These are phyloP conservation scores for Phytophthora europaea DNA, from an alignment of 352 stramenopile species.

Conservation along the genomic window DNA sequence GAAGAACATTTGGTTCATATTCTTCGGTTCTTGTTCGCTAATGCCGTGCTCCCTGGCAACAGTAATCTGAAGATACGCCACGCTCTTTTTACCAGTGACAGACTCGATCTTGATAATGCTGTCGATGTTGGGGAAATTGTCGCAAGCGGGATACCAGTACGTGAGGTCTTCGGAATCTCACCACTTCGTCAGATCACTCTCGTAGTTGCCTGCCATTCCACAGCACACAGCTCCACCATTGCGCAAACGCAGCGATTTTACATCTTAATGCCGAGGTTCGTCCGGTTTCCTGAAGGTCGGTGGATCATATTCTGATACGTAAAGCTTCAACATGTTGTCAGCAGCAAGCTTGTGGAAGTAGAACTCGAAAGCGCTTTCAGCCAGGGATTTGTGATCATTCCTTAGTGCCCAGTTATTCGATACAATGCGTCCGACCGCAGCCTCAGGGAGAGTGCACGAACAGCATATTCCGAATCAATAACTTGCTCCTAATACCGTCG, in stretches of 20 bases:
- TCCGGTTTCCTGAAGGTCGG: not conserved
- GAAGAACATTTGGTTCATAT: not conserved
- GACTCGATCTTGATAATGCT: not conserved
- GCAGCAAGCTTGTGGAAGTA: not conserved
- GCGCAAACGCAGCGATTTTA: not conserved
- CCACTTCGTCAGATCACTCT: not conserved
- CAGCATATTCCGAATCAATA: not conserved
- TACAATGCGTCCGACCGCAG: not conserved
- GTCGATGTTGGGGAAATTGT: not conserved
- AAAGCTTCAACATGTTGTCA: not conserved
- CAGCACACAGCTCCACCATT: not conserved
- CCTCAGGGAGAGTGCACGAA: not conserved
- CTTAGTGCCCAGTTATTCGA: not conserved
- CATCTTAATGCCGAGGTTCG: not conserved
- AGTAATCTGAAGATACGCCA: not conserved
- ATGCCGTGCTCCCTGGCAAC: not conserved
- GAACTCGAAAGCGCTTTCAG: not conserved
- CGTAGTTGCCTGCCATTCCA: not conserved
- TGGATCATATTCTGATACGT: not conserved
- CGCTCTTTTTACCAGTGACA: not conserved
- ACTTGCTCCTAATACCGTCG: not conserved
- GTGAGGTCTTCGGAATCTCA: not conserved
- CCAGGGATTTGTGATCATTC: not conserved
- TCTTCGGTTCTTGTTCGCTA: not conserved
- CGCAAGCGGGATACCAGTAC: not conserved